Evolutionary conservation across 2,329 filamentous ascomycete species (phyloP).

Genomic region (Chaetomiaceae sp.): DNA sequence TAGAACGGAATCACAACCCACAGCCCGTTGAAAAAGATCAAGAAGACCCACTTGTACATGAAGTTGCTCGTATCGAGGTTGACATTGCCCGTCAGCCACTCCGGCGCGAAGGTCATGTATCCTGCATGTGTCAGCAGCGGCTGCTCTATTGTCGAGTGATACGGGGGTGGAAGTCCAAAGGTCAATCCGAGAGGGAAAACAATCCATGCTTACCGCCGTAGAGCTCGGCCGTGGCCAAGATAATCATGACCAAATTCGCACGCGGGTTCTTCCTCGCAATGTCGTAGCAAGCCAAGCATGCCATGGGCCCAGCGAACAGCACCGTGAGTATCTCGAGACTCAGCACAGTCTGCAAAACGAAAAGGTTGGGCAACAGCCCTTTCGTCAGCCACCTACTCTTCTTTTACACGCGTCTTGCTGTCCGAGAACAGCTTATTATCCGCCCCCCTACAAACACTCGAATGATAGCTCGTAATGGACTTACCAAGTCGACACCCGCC

Average conservation of each 20-base stretch:
- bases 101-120: constrained; percentile 66
- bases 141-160: background rate
- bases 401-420: no score
- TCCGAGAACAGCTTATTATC: no score
- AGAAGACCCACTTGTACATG: constrained; percentile 62
- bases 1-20: constrained; percentile 61
- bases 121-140: constrained; percentile 33
- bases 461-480: constrained; percentile 23
- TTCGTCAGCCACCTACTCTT: constrained; percentile 8
- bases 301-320: constrained; percentile 54
- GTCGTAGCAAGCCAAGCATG: constrained; percentile 54
- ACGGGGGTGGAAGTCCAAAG: background rate
- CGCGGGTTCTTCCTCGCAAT: constrained; percentile 49
- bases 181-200: background rate
- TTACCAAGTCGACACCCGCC: constrained; percentile 55
- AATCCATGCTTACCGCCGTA: constrained; percentile 57
- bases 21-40: constrained; percentile 62
- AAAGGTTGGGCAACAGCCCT: no score
- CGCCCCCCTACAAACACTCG: background rate
- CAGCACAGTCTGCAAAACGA: constrained; percentile 50
- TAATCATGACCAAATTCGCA: constrained; percentile 56
- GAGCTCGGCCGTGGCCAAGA: constrained; percentile 59
- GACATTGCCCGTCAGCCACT: constrained; percentile 57
- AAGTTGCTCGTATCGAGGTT: constrained; percentile 61
- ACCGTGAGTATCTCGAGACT: constrained; percentile 62